These are phyloP conservation scores for Rosa multiflora DNA, from an alignment of 306 rosid genomes.

Conservation along the genomic window DNA sequence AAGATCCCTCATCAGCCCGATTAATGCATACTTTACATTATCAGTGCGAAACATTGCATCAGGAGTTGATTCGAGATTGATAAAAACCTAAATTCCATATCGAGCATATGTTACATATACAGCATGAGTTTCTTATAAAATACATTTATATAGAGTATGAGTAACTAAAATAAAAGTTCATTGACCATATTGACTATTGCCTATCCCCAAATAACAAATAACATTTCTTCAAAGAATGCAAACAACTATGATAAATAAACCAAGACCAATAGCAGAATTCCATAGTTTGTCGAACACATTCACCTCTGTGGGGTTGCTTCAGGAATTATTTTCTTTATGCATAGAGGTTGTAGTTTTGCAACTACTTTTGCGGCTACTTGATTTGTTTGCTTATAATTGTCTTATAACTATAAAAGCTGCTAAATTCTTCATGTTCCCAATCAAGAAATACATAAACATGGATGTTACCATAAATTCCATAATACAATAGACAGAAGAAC, in stretches of 20 bases:
- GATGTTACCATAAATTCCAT: neutral
- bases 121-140: neutral
- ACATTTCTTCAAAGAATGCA: neutral
- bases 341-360: neutral
- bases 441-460: neutral
- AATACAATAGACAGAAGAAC: neutral
- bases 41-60: slow-evolving; percentile 91
- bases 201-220: neutral
- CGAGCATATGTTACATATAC: neutral
- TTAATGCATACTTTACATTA: slow-evolving; percentile 72
- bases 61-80: slow-evolving; percentile 89
- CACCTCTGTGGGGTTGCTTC: too few relatives aligned
- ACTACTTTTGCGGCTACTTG: neutral
- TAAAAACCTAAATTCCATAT: slow-evolving; percentile 57
- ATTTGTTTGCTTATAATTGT: neutral
- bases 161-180: slow-evolving; percentile 14
- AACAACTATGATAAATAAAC: neutral
- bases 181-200: neutral
- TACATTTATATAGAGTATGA: slow-evolving; percentile 4
- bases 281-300: neutral
- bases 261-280: neutral
- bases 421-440: neutral
- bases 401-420: neutral
- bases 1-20: slow-evolving; percentile 97
- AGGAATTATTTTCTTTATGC: neutral